These are phyloP conservation scores for Mortierella sp. DNA, from an alignment of 371 early-diverging fungal species.

Conservation along the genomic window DNA sequence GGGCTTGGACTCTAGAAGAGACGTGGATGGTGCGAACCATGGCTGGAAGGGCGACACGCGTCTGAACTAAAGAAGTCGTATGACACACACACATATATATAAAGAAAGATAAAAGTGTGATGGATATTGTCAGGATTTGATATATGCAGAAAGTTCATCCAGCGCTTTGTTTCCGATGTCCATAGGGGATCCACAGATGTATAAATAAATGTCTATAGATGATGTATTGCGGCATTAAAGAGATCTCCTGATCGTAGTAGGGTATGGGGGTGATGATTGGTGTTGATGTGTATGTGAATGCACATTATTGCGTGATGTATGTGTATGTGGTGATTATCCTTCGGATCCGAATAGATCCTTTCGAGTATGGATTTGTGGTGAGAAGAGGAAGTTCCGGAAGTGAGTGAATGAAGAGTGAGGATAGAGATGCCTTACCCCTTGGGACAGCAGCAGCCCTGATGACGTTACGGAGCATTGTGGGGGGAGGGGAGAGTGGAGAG, in stretches of 20 bases:
- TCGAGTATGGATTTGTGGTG: background rate
- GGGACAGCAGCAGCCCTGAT: slow-evolving; percentile 51
- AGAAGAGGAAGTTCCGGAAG: slow-evolving; percentile 3
- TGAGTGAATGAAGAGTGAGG: background rate
- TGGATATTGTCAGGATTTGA: background rate
- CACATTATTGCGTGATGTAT: background rate
- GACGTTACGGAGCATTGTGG: slow-evolving; percentile 47
- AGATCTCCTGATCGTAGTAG: background rate
- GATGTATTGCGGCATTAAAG: background rate
- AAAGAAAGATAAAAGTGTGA: background rate
- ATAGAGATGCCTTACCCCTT: slow-evolving; percentile 39
- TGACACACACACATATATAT: background rate
- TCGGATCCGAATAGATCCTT: background rate
- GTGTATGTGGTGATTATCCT: background rate
- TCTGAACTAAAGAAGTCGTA: slow-evolving; percentile 23
- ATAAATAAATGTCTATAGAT: background rate
- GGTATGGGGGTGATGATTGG: background rate
- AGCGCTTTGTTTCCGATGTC: background rate
- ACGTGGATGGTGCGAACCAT: slow-evolving; percentile 45
- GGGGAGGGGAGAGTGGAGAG: slow-evolving; percentile 22
- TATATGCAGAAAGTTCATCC: background rate
- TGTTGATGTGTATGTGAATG: background rate
- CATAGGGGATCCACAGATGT: background rate
- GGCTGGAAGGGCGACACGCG: slow-evolving; percentile 49
- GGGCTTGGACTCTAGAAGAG: slow-evolving; percentile 32